Conservation (phyloP, 2,329 filamentous ascomycete genomes). For the Thielaviopsis ethacetica region DNA sequence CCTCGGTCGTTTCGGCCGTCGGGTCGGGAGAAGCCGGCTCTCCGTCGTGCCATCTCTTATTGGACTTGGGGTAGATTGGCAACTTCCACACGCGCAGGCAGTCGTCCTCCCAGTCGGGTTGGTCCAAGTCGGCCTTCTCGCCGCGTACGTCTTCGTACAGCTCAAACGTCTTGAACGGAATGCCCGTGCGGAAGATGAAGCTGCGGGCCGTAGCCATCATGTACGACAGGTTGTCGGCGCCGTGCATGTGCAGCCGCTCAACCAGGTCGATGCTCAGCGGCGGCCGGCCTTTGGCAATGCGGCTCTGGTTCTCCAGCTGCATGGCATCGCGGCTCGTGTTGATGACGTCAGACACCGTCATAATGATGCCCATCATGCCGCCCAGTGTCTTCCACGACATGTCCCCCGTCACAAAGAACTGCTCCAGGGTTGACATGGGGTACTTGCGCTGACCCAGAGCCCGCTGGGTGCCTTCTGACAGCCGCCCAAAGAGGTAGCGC, state of each 20-base stretch:
- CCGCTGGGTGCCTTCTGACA: conserved; percentile 74
- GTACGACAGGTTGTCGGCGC: conserved; percentile 64
- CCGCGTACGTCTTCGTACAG: conserved; percentile 30
- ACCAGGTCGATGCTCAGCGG: conserved; percentile 15
- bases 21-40: conserved; percentile 5
- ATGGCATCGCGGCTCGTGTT: conserved; percentile 28
- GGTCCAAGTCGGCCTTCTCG: conserved; percentile 15
- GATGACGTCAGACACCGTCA: conserved; percentile 62
- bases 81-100: conserved; percentile 77
- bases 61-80: conserved; percentile 30
- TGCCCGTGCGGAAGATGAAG: conserved; percentile 73
- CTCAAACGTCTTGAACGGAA: conserved; percentile 59
- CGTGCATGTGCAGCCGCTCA: conserved; percentile 49
- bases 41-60: conserved; percentile 11
- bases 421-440: conserved; percentile 46
- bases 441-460: conserved; percentile 52
- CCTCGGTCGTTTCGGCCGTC: background rate
- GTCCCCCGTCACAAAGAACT: conserved; percentile 70
- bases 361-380: conserved; percentile 68
- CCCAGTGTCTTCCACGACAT: conserved; percentile 63
- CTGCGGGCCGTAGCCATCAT: conserved; percentile 64
- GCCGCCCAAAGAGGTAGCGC: conserved; percentile 70
- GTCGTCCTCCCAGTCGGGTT: conserved; percentile 59
- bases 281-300: conserved; percentile 23
- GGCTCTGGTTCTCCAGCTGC: conserved; percentile 24